Evolutionary conservation across 306 rosid species (phyloP).

Genomic region (Lablab purpureus): DNA sequence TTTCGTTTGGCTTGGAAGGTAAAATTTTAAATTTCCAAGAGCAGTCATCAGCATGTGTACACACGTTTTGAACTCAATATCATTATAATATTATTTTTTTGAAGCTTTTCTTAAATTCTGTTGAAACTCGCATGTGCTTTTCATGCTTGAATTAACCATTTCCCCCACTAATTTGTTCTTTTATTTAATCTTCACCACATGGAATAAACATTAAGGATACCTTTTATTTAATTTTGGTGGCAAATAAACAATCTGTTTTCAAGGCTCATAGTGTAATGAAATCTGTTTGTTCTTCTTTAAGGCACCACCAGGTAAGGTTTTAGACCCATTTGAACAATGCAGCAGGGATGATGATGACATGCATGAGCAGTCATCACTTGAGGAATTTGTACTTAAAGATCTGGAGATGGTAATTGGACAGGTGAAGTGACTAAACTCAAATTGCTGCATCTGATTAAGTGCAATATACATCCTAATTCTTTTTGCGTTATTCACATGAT

Average conservation of each 20-base stretch:
- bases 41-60: background rate
- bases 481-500: background rate
- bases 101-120: background rate
- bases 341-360: conserved; percentile 6
- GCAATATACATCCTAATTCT: background rate
- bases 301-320: conserved; percentile 19
- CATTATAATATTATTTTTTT: background rate
- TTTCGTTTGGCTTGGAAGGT: background rate
- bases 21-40: background rate
- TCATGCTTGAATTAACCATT: background rate
- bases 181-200: background rate
- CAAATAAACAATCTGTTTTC: conserved; percentile 7
- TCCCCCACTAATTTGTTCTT: background rate
- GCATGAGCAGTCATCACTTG: conserved; percentile 46
- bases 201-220: background rate
- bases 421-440: conserved; percentile 47
- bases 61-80: background rate
- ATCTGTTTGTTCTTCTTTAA: conserved; percentile 28
- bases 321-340: conserved; percentile 46
- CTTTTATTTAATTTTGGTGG: background rate
- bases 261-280: conserved; percentile 4
- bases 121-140: background rate
- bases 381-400: conserved; percentile 59
- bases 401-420: conserved; percentile 61
- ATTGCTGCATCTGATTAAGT: background rate